Conservation (phyloP, 2,329 filamentous ascomycete species). For the Aspergillus persii region DNA sequence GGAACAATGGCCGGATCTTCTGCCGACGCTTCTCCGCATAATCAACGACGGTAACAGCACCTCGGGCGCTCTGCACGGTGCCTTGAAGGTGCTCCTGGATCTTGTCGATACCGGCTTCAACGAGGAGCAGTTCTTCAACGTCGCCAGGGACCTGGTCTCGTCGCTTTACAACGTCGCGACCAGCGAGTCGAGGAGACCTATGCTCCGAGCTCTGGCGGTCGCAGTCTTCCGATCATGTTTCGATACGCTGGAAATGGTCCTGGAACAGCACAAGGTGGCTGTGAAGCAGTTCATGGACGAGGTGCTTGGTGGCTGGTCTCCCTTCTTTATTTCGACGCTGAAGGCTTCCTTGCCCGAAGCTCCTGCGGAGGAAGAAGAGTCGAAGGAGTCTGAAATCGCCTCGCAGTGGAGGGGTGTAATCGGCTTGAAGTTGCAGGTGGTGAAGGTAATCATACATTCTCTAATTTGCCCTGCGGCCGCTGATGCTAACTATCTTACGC, state of each 20-base stretch:
- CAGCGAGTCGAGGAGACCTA: conserved; percentile 69
- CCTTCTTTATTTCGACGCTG: conserved; percentile 79
- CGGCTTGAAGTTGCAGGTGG: conserved; percentile 86
- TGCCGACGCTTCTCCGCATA: conserved; percentile 74
- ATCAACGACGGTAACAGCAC: conserved; percentile 66
- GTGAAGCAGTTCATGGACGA: conserved; percentile 90
- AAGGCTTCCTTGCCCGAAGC: conserved; percentile 68
- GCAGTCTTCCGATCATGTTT: conserved; percentile 90
- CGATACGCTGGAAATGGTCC: conserved; percentile 93
- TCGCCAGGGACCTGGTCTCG: conserved; percentile 81
- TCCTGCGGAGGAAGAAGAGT: conserved; percentile 57
- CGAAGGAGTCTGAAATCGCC: conserved; percentile 53
- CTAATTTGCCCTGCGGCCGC: neutral
- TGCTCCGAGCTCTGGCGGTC: conserved; percentile 78
- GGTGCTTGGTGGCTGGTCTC: conserved; percentile 77
- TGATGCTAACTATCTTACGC: conserved; percentile 7
- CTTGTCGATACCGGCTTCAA: conserved; percentile 90
- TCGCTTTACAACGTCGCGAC: conserved; percentile 79
- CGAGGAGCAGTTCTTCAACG: conserved; percentile 90
- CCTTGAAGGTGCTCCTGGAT: conserved; percentile 81
- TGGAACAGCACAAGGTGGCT: conserved; percentile 83
- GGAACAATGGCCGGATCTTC: conserved; percentile 86
- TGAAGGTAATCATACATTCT: conserved; percentile 58
- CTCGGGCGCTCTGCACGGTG: conserved; percentile 81
- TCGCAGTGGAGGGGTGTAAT: conserved; percentile 77